Conservation (phyloP, 139 green algal genomes). For the Ettlia oleoabundans region DNA sequence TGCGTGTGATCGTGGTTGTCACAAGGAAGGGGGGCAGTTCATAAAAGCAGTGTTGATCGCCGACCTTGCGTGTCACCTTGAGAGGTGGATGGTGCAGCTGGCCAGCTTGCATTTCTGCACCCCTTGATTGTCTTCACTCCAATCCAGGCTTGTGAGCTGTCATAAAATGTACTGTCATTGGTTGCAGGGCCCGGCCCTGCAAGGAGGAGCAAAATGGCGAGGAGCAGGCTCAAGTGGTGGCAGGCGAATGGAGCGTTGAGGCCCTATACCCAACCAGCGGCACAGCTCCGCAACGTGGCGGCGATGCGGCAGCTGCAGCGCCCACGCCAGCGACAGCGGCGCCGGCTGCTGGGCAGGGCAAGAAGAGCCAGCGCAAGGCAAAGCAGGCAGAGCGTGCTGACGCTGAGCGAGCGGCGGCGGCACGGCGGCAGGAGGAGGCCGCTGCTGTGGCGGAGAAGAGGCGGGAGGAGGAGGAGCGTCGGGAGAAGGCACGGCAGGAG, state of each 20-base stretch:
- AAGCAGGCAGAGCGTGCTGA: slow-evolving; percentile 1
- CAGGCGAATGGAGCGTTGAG: slow-evolving; percentile 35
- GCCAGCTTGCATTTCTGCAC: no score
- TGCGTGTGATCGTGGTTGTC: no score
- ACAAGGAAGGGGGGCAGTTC: no score
- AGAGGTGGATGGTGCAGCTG: no score
- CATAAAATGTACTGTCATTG: neutral
- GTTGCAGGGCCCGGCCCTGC: slow-evolving; percentile 20
- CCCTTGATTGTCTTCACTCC: no score
- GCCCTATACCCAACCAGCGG: slow-evolving; percentile 10
- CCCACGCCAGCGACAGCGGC: neutral
- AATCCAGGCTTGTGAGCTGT: no score
- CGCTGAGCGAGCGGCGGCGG: neutral
- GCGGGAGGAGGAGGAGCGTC: neutral
- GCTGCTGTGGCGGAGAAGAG: neutral
- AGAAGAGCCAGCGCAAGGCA: neutral
- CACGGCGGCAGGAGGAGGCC: neutral
- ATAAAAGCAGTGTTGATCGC: no score
- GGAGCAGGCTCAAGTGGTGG: neutral
- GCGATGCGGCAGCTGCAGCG: neutral
- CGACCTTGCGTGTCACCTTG: no score
- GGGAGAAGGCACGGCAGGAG: neutral
- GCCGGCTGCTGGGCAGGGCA: neutral
- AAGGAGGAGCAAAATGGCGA: slow-evolving; percentile 5
- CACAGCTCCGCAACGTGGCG: neutral